A percentile compares a stretch with the other conserved stretches of the same genome.
These are phyloP conservation scores for Serendipita sp. DNA, from an alignment of 768 basidiomycete genomes.

Conservation along the genomic window DNA sequence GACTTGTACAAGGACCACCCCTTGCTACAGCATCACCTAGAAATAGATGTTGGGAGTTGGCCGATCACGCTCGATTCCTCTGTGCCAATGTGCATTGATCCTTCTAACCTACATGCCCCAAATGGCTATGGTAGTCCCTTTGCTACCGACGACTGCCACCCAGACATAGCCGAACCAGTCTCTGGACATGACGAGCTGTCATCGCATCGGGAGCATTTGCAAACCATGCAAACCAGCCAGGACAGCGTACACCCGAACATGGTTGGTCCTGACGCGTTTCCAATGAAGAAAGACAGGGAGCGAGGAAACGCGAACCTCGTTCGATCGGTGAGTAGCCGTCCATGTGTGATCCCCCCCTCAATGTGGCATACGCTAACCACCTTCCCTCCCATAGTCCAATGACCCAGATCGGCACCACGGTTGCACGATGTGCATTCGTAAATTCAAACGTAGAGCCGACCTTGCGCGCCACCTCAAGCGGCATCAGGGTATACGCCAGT, in stretches of 20 bases:
- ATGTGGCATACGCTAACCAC: neutral
- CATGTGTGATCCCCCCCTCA: neutral
- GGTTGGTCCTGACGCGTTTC: neutral
- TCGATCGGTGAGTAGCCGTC: neutral
- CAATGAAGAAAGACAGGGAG: slow-evolving; percentile 4
- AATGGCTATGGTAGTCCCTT: neutral
- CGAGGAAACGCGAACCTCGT: neutral
- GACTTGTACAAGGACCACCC: neutral
- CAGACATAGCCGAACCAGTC: neutral
- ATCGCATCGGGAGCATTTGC: neutral
- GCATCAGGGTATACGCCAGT: neutral
- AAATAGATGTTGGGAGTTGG: neutral
- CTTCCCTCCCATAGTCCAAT: neutral
- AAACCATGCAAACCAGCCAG: neutral
- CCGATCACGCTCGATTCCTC: neutral
- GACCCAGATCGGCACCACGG: neutral
- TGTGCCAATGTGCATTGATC: neutral
- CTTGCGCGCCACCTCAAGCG: slow-evolving; percentile 6
- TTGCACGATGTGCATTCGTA: slow-evolving; percentile 1
- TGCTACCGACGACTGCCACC: neutral
- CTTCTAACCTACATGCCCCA: neutral
- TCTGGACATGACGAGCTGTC: neutral
- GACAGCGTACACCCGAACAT: neutral
- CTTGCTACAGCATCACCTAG: neutral
- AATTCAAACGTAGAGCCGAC: slow-evolving; percentile 2